Evolutionary conservation across 805 yeast species (phyloP).

Genomic region (Saturnispora gosingensis): DNA sequence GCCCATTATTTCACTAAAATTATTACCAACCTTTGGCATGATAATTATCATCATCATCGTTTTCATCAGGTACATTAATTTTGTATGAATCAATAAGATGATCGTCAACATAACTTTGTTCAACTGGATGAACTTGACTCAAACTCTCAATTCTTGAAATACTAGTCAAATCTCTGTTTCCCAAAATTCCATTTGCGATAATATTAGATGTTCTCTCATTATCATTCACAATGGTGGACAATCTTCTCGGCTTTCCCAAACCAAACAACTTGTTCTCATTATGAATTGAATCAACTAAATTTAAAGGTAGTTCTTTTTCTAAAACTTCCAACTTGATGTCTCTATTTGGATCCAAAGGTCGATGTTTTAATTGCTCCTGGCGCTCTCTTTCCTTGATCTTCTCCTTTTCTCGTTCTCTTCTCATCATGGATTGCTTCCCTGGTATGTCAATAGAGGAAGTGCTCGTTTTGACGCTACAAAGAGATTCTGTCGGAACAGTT

Average conservation of each 20-base stretch:
- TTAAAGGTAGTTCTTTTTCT: conserved; percentile 23
- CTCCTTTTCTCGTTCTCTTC: conserved; percentile 7
- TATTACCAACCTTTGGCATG: conserved; percentile 35
- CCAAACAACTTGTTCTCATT: conserved; percentile 21
- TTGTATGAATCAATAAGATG: not conserved
- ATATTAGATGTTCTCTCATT: conserved; percentile 9
- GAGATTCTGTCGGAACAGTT: conserved; percentile 11
- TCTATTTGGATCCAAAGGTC: not conserved
- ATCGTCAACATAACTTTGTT: not conserved
- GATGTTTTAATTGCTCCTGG: not conserved
- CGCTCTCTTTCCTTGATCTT: conserved; percentile 5
- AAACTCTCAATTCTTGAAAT: not conserved
- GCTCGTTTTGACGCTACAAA: conserved; percentile 22
- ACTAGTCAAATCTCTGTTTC: conserved; percentile 5
- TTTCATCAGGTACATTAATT: conserved; percentile 11
- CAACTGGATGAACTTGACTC: not conserved
- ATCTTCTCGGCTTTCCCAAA: not conserved
- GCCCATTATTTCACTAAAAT: not conserved
- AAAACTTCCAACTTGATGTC: conserved; percentile 14
- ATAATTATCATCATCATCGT: conserved; percentile 29
- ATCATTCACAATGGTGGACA: not conserved
- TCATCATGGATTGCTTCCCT: conserved; percentile 9
- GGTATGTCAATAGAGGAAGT: conserved; percentile 26
- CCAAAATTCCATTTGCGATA: conserved; percentile 25
- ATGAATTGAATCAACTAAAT: conserved; percentile 23